Percentiles rank a stretch among this genome's conserved stretches.
phyloP scores from a whole-genome alignment of 2,329 filamentous ascomycete genomes.

The Scorias spongiosa region DNA sequence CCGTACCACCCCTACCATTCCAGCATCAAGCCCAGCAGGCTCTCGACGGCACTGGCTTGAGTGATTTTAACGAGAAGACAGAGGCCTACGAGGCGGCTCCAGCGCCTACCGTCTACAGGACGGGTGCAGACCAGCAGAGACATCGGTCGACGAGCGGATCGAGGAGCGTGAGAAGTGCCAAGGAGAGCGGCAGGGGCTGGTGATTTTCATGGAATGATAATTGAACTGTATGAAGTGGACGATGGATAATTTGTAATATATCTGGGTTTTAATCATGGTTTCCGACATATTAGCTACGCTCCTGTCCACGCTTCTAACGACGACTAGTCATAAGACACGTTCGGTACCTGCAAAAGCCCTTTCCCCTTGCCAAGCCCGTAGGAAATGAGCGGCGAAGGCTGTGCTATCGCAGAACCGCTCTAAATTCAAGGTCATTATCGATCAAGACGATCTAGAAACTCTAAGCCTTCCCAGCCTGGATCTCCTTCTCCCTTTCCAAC shows the following conservation, averaged over 20 bases:
- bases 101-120: background rate
- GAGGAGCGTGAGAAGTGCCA: background rate
- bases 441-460: background rate
- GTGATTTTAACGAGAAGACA: background rate
- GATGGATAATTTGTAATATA: too few species aligned
- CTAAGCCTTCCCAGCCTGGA: background rate
- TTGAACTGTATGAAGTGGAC: too few species aligned
- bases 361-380: too few species aligned
- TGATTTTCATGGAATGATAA: background rate
- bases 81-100: background rate
- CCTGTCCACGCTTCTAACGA: too few species aligned
- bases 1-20: background rate
- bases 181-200: background rate
- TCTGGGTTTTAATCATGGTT: too few species aligned
- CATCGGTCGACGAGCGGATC: background rate
- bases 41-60: background rate
- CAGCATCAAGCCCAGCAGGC: background rate
- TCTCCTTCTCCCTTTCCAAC: constrained; percentile 23
- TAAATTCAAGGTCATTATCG: too few species aligned
- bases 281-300: too few species aligned
- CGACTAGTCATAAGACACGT: too few species aligned
- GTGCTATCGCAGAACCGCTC: too few species aligned
- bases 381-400: too few species aligned
- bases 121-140: background rate
- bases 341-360: too few species aligned